Evolutionary conservation across 169 alveolate species (phyloP).

Genomic region (Eimeria brunetti): DNA sequence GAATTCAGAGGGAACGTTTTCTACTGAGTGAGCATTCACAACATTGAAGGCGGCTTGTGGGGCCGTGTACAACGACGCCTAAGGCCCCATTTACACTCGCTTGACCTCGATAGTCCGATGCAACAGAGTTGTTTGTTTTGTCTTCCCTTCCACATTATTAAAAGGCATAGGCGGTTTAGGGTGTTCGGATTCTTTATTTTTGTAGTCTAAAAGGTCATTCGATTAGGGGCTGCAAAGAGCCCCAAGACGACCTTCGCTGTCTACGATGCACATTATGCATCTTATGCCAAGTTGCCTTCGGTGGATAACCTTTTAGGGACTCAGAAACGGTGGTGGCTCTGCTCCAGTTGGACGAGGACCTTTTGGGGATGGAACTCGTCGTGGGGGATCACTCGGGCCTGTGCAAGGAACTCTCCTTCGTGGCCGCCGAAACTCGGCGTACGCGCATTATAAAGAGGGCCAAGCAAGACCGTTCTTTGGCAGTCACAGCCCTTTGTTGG

Average conservation of each 20-base stretch:
- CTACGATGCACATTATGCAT: neutral
- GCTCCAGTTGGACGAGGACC: neutral
- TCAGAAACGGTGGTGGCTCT: neutral
- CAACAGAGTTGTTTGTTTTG: neutral
- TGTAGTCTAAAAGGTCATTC: neutral
- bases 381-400: conserved; percentile 77
- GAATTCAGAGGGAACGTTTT: neutral
- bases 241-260: neutral
- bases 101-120: neutral
- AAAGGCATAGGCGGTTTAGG: neutral
- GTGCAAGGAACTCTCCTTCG: conserved; percentile 61
- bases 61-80: neutral
- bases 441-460: conserved; percentile 69
- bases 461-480: conserved; percentile 59
- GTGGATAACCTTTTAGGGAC: neutral
- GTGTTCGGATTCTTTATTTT: neutral
- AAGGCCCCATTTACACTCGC: neutral
- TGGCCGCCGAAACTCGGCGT: conserved; percentile 42
- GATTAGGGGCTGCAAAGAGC: neutral
- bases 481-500: conserved; percentile 45
- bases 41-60: neutral
- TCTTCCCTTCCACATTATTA: neutral
- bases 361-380: conserved; percentile 74
- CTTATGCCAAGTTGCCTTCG: neutral
- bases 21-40: neutral